phyloP scores from a whole-genome alignment of 768 basidiomycete species.

The Xanthoconium purpureum region DNA sequence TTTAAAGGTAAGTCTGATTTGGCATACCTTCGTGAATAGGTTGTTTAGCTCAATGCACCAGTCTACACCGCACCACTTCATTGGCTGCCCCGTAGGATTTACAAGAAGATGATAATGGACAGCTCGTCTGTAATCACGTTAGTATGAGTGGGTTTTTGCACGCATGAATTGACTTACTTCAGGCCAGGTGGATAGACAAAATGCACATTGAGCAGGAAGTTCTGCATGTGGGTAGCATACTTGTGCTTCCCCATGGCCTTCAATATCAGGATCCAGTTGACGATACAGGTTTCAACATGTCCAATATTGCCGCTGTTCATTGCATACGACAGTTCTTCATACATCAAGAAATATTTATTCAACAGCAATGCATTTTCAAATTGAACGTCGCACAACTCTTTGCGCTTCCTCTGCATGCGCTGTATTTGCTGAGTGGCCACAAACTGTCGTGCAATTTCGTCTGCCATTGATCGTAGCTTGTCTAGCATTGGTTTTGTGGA shows the following conservation, averaged over 20 bases:
- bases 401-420: neutral
- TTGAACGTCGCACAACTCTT: neutral
- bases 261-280: neutral
- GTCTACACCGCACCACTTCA: neutral
- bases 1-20: too few relatives aligned
- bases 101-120: neutral
- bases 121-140: neutral
- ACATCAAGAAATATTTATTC: conserved; percentile 37
- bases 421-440: too few relatives aligned
- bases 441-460: too few relatives aligned
- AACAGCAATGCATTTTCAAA: conserved; percentile 33
- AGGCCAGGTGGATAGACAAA: neutral
- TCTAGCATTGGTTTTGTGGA: conserved; percentile 17
- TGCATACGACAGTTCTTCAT: conserved; percentile 37
- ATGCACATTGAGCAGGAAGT: neutral
- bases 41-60: neutral
- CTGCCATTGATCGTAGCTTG: conserved; percentile 25
- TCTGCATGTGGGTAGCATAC: neutral
- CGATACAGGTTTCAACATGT: neutral
- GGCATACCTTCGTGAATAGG: neutral
- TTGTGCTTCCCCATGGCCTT: neutral
- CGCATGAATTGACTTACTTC: neutral
- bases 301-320: conserved; percentile 21
- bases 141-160: too few relatives aligned
- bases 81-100: neutral